Percentiles rank a stretch among this genome's conserved stretches.
Evolutionary conservation across 495 filamentous ascomycete genomes (phyloP).

Genomic region (Penicillium pancosmium): DNA sequence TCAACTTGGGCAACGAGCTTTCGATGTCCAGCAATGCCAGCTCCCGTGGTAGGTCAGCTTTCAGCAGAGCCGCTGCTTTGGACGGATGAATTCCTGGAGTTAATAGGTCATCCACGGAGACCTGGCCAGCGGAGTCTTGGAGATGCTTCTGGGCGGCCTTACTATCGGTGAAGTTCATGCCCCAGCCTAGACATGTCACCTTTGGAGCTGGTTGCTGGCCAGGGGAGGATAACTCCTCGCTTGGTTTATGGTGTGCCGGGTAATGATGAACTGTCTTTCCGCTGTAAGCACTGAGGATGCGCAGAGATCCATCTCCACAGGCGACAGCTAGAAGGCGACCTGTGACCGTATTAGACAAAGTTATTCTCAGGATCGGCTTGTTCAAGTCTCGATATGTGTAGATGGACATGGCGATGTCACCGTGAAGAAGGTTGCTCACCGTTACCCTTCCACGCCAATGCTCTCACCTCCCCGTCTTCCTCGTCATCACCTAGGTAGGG

Average conservation of each 20-base stretch:
- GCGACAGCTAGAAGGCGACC: constrained; percentile 77
- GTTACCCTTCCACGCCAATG: constrained; percentile 76
- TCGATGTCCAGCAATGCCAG: constrained; percentile 79
- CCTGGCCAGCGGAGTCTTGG: constrained; percentile 41
- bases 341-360: constrained; percentile 9
- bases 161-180: constrained; percentile 64
- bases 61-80: constrained; percentile 43
- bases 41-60: constrained; percentile 72
- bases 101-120: constrained; percentile 48
- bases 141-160: constrained; percentile 48
- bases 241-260: constrained; percentile 25
- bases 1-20: constrained; percentile 77
- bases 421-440: constrained; percentile 49
- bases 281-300: constrained; percentile 73
- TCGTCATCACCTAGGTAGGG: constrained; percentile 53
- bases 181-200: constrained; percentile 74
- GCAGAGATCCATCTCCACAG: constrained; percentile 71
- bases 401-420: not conserved
- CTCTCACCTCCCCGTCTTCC: constrained; percentile 53
- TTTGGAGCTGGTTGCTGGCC: constrained; percentile 27
- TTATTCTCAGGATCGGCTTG: not conserved
- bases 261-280: constrained; percentile 78
- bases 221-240: constrained; percentile 37
- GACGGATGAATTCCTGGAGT: constrained; percentile 41
- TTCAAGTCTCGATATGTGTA: not conserved